Percentiles rank a stretch among this genome's conserved stretches.
Conservation (phyloP, 2,329 filamentous ascomycete genomes). For the Cercospora sp. region DNA sequence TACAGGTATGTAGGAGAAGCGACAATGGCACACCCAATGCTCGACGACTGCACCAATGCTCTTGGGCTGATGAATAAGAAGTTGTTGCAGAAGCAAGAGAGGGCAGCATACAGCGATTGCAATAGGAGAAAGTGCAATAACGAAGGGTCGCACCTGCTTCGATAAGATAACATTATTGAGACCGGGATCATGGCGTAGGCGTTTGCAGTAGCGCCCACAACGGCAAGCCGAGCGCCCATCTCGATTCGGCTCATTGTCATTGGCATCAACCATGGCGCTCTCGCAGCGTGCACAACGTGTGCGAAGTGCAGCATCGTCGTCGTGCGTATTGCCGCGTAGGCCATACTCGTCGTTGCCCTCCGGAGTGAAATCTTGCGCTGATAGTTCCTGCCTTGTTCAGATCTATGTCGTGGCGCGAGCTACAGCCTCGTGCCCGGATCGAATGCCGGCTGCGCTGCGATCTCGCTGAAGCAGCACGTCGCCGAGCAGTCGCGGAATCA, state of each 20-base stretch:
- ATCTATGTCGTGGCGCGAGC: not conserved
- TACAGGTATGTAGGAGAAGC: constrained; percentile 5
- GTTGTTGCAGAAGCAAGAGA: not conserved
- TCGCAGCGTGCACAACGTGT: not conserved
- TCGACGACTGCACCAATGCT: not conserved
- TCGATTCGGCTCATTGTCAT: not conserved
- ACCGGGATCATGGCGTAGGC: constrained; percentile 4
- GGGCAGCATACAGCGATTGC: not conserved
- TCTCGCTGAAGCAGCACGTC: not conserved
- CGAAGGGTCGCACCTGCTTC: not conserved
- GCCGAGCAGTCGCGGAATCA: not conserved
- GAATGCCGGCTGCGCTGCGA: not conserved
- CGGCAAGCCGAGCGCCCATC: not conserved
- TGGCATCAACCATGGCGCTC: not conserved
- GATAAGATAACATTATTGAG: not conserved
- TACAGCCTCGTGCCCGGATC: not conserved
- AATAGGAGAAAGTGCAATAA: constrained; percentile 2
- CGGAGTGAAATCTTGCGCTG: not conserved
- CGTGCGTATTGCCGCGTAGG: not conserved
- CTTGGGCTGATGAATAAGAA: not conserved
- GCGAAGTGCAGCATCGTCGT: not conserved
- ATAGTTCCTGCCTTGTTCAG: not conserved
- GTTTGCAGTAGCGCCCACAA: constrained; percentile 9
- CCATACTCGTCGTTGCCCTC: not conserved
- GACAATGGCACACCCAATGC: not conserved